These are phyloP conservation scores for Suhomyces anneliseae DNA, from an alignment of 1,139 yeast genomes.

Conservation along the genomic window DNA sequence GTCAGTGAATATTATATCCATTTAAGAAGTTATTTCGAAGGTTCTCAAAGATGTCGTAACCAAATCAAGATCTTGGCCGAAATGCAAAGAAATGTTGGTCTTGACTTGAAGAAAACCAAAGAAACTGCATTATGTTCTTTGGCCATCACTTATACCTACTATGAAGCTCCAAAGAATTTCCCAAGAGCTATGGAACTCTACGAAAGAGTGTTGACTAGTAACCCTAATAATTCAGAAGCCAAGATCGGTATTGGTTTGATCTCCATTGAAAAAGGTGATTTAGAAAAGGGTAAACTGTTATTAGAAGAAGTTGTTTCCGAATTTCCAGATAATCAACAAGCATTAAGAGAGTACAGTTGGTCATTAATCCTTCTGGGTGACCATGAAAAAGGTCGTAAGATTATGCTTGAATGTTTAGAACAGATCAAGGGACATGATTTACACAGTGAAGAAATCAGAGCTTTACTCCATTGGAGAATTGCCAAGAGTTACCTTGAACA, in stretches of 20 bases:
- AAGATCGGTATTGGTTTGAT: conserved; percentile 82
- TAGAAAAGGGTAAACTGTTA: conserved; percentile 51
- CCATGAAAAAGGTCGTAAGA: conserved; percentile 53
- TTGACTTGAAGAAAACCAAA: conserved; percentile 50
- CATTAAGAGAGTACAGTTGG: conserved; percentile 77
- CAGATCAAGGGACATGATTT: conserved; percentile 51
- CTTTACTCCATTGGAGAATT: conserved; percentile 67
- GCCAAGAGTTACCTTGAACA: conserved; percentile 54
- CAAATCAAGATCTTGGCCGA: conserved; percentile 60
- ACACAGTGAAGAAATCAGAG: conserved; percentile 54
- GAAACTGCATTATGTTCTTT: conserved; percentile 63
- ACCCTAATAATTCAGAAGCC: conserved; percentile 58
- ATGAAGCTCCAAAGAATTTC: conserved; percentile 88
- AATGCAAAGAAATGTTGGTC: conserved; percentile 46
- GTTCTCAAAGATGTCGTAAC: conserved; percentile 58
- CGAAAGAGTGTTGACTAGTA: conserved; percentile 54
- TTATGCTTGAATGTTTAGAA: conserved; percentile 45
- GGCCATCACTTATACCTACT: conserved; percentile 77
- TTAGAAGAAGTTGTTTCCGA: conserved; percentile 51
- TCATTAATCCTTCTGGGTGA: conserved; percentile 61
- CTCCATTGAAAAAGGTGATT: conserved; percentile 62
- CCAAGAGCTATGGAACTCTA: conserved; percentile 71
- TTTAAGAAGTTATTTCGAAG: conserved; percentile 62
- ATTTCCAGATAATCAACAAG: conserved; percentile 58
- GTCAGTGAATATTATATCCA: conserved; percentile 61